Evolutionary conservation across 1,284 basidiomycete species (phyloP).

Genomic region (Mrakiaceae sp.): DNA sequence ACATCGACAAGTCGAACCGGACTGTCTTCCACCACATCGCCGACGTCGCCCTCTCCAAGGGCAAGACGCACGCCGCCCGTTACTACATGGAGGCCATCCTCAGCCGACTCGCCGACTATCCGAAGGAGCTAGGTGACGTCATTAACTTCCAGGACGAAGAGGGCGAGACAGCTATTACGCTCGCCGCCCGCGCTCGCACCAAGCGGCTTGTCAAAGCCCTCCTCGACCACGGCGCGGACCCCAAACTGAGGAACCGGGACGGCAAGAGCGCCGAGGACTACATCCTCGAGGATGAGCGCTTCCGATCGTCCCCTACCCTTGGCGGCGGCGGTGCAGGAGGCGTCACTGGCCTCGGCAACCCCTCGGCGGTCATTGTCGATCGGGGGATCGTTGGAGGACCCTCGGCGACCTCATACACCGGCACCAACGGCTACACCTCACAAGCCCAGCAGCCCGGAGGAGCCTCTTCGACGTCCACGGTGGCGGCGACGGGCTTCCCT

Average conservation of each 20-base stretch:
- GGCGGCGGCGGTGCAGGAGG: slow-evolving; percentile 6
- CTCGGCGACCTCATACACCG: background rate
- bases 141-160: slow-evolving; percentile 99
- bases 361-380: background rate
- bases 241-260: slow-evolving; percentile 89
- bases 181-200: slow-evolving; percentile 90
- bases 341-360: background rate
- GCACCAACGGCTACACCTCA: background rate
- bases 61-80: slow-evolving; percentile 91
- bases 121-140: slow-evolving; percentile 91
- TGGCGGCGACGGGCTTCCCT: background rate
- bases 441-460: background rate
- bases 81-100: slow-evolving; percentile 99
- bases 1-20: slow-evolving; percentile 96
- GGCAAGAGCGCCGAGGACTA: slow-evolving; percentile 98
- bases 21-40: slow-evolving; percentile 99
- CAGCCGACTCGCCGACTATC: slow-evolving; percentile 80
- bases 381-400: too few relatives aligned
- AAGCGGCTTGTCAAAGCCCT: slow-evolving; percentile 94
- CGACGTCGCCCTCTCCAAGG: slow-evolving; percentile 95
- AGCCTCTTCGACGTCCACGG: slow-evolving; percentile 16
- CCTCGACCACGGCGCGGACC: slow-evolving; percentile 92
- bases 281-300: slow-evolving; percentile 95
- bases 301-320: slow-evolving; percentile 72
- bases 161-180: slow-evolving; percentile 92